Conservation (phyloP, 306 rosid genomes). For the Mucuna pruriens region DNA sequence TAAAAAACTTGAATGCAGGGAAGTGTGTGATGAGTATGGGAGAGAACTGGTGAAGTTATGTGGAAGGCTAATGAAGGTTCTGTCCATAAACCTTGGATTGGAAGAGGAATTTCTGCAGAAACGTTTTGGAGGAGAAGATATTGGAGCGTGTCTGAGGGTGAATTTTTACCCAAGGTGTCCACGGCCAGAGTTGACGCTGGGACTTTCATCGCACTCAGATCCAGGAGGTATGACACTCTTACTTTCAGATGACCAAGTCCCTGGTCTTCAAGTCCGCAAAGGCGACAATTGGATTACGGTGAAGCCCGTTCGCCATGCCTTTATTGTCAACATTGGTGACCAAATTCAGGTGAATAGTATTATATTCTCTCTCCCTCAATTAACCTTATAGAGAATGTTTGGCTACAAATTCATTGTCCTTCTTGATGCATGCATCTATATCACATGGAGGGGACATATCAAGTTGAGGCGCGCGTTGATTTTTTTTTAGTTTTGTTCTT, state of each 20-base stretch:
- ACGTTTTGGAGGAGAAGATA: slow-evolving; percentile 72
- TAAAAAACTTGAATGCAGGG: slow-evolving; percentile 44
- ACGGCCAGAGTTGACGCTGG: slow-evolving; percentile 73
- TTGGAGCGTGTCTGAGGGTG: slow-evolving; percentile 87
- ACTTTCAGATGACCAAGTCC: slow-evolving; percentile 62
- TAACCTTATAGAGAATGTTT: slow-evolving; percentile 11
- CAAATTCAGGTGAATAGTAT: slow-evolving; percentile 72
- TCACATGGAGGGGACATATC: slow-evolving; percentile 58
- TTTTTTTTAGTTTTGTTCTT: not conserved
- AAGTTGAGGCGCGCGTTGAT: not conserved
- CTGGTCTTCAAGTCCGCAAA: slow-evolving; percentile 84
- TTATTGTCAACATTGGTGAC: slow-evolving; percentile 90
- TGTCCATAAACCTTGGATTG: slow-evolving; percentile 71
- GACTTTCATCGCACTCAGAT: slow-evolving; percentile 88
- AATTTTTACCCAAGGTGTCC: slow-evolving; percentile 88
- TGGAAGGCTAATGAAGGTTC: slow-evolving; percentile 62
- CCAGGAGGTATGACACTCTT: slow-evolving; percentile 87
- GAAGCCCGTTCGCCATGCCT: slow-evolving; percentile 74
- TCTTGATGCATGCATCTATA: slow-evolving; percentile 29
- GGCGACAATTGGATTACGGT: slow-evolving; percentile 74
- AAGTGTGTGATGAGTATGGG: slow-evolving; percentile 84
- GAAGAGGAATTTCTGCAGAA: slow-evolving; percentile 55
- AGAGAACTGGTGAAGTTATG: slow-evolving; percentile 75
- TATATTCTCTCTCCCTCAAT: not conserved
- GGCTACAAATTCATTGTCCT: not conserved